Base-by-base conservation (phyloP, 805 yeast genomes). In the Clavispora santaluciae region DNA sequence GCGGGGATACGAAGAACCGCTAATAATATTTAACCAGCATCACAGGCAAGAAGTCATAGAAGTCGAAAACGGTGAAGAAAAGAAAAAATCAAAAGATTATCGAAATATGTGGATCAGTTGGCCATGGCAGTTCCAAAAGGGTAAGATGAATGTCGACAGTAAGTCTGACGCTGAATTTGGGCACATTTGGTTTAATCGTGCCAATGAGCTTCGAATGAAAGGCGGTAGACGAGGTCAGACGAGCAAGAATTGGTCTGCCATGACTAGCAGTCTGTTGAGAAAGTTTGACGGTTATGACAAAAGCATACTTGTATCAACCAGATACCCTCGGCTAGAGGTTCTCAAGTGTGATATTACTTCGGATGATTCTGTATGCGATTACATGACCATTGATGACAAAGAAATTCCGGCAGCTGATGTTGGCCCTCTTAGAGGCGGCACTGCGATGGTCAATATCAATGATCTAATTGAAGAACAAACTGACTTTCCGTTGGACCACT, bases 1-100 rank as follows among this genome's bases (percentile, higher is more conserved):
- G 35, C 54, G 55, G 18, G 71, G 70, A 5, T 53, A 51, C 24
- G 65, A 65, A 22, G 79, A 75, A 43, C 81, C 81, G 1, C 53
- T 74, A 9, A 57, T 75, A 15, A 50, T 73, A 3, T 75, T 65
- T 56, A 75, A 73, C 42, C 58, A 66, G 6, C 38, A 36, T 10
- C 6, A 7, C 13, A 35, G 16, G 22, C 9, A 18, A 23, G 26
- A 24, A 24, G 5, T 12, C 16, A 25, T 12, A 9, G 10, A 26
- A 22, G 11, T 20, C 18, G 20, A 9, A 3, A 13, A 20, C n/a
- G 23, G 12, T 8, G 18, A 20, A 3, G 33, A 29, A 3, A 6
- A 18, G 3, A 12, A 6, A 3, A 10, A 36, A 4, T 7, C 6
- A 8, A 17, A 17, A 22, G 15, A 11, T 11, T 25, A 16, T 22